Base-by-base conservation (phyloP, 805 yeast genomes). In the Brettanomyces anomalus region DNA sequence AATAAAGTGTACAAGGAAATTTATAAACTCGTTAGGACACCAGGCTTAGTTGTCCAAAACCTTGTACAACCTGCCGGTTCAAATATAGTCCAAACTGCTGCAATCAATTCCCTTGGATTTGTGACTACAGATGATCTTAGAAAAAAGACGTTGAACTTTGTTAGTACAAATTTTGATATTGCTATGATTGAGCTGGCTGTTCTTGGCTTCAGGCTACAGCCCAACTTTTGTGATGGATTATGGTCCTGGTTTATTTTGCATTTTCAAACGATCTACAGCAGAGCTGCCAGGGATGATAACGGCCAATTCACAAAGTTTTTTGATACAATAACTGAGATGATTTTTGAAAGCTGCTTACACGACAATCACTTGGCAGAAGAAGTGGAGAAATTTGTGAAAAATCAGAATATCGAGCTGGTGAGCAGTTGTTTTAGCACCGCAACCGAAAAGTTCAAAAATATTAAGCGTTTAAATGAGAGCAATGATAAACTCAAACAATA, bases 1-100 rank as follows among this genome's bases (percentile, higher is more conserved):
- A 58, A 61, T 40, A 72, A 75, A 49, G 79, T 76, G 32, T 81
- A 79, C 70, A 81, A 81, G 57, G 79, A 74, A 49, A 60, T 79
- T 5, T 59, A 72, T 30, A 76, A 74, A 28, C 55, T 80, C 16
- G 73, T 71, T 11, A 77, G 76, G 47, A 68, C 69, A 44, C 66
- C 79, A 5, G 65, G 70, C 36, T 67, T 67, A 3, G 69, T 76
- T 4, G 62, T 64, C 10, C 61, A 60, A 10, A 64, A 71, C 46
- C 55, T 73, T 4, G 34, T 45, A 3, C 51, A 53, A 28, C 35
- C 45, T 3, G 43, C 46, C 2, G 36, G 52, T 13, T 41, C 45
- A 20, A 13, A 26, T 13, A 74, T 74, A 15, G 57, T 81, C 21
- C 82, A 79, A 55, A 70, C 76, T 3, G 66, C 71, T 6, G 81